Evolutionary conservation across 768 basidiomycete genomes (phyloP), one percentile per base, ranked within the genome.

Genomic region (Melanogaster broomeanus): DNA sequence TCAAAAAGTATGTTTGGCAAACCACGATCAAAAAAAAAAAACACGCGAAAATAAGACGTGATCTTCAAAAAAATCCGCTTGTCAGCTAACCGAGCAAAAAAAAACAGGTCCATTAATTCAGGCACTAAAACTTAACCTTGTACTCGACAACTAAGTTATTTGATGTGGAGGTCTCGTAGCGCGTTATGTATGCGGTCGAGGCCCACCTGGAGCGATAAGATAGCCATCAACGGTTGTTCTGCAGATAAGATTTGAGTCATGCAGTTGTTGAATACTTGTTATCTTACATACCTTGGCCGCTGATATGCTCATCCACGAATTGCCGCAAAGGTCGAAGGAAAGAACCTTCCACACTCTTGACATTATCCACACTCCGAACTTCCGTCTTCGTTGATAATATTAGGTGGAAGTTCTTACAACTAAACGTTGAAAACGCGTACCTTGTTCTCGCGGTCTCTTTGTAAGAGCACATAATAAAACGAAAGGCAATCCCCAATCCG

Each of bases 401-500:
- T 28, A 51, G 49, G 44, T 24, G 42, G 2, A 25, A 16, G 15
- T 40, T 33, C 6, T 24, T 22, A 21, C 18, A 41, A 25, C 22
- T 2, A 15, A 31, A 13, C 31, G 5, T 21, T 43, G 28, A 33
- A 12, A 28, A 3, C 39, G 47, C 71, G 3, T 43, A 88, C 89
- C 61, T 64, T 64, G 61, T 90, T 91, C 5, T 67, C 55, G 9
- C 55, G 61, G 62, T 92, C 89, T 55, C 87, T 71, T 40, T 72
- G 65, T 8, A 89, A 60, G 16, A 90, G 71, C 30, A 86, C 74
- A 56, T 86, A 90, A 61, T 85, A 87, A 45, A 90, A 75, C 16
- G 81, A 80, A 6, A 92, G 69, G 54, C 79, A 83, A 54, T 90
- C 87, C 0, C 79, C 75, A 21, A 92, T 70, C 37, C 89, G 73